Evolutionary conservation across 176 grass and related monocot species (phyloP), one percentile per base, ranked within the genome.

Genomic region (Cenchrus purpureus): DNA sequence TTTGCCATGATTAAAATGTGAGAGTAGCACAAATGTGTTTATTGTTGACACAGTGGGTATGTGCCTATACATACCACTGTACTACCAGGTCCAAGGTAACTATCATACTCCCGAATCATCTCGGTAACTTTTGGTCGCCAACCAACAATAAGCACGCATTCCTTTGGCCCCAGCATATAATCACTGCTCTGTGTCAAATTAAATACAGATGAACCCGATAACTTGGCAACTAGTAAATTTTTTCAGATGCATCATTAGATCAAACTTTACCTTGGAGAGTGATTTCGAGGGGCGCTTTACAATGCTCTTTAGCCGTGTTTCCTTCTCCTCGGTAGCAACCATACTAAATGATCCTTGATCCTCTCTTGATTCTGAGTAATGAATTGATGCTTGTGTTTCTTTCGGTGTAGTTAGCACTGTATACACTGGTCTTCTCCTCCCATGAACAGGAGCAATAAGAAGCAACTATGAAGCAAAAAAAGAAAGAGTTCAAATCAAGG

Each of bases 51-150:
- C 19, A 60, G 57, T 60, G 7, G 20, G n/a, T 62, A n/a, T 80
- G 51, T 61, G 81, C 42, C 54, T 71, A 77, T 72, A 86, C 90
- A 29, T 87, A 98, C 97, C 93, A 98, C 20, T 81, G 79, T 78
- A 89, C 97, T 98, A 84, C 93, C 97, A 86, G 97, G 93, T 76
- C 97, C 97, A 91, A 98, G 93, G 80, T 98, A 98, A 71, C 68
- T 87, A 86, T 98, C 93, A 76, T 98, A 98, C 86, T 98, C 97
- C 83, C 59, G 87, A 80, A 98, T 94, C 97, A 98, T 98, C 73
- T 98, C 93, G 15, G 79, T 83, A 92, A 98, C 82, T 91, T 94
- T 98, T 78, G 93, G 90, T 60, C 85, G 87, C 97, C 97, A 98
- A 66, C 93, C 97, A 85, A 98, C 75, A 87, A 98, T 92, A 87